Base-by-base conservation (phyloP, 805 yeast species). In the Candida germanica region DNA sequence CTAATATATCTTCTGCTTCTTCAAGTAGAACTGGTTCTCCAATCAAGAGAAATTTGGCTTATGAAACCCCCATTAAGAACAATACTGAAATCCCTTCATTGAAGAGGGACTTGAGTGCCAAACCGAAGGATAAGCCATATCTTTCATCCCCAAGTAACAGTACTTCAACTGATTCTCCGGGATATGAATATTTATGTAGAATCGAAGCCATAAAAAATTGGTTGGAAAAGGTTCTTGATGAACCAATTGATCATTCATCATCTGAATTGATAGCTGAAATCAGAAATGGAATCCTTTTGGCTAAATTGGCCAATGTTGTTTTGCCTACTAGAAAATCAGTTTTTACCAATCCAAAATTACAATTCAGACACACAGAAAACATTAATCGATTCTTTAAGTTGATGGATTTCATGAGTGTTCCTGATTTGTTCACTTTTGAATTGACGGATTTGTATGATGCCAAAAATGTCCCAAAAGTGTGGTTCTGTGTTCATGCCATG, bases 321-420 rank as follows among this genome's bases (percentile, higher is more conserved):
- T 77, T 83, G 31, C 91, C 96, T 0, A 71, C 75, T 0, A 63
- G 35, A 79, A 79, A 32, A 64, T 68, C 46, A 58, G 76, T 56
- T 54, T 83, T 75, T 49, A 77, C 77, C 32, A 73, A 73, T 48
- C 47, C 53, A 38, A 53, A 65, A 53, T 69, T 89, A 26, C 89
- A 87, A 55, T 93, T 87, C 66, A 79, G 84, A 43, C 96, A 87
- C 57, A 87, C 96, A 0, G 97, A 93, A 54, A 93, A 93, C 55
- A 91, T 93, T 53, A 87, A 87, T 49, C 69, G 79, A 15, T 89
- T 91, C 56, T 82, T 91, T 55, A 67, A 73, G 14, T 75, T 91
- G 38, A 66, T 87, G 20, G 81, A 77, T 38, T 75, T 67, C 40
- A 71, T 87, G 42, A 80, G 77, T 18, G 79, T 93, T 46, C 98